These are phyloP conservation scores for Cladosporium phlei DNA, from an alignment of 2,329 filamentous ascomycete species.

Conservation along the genomic window DNA sequence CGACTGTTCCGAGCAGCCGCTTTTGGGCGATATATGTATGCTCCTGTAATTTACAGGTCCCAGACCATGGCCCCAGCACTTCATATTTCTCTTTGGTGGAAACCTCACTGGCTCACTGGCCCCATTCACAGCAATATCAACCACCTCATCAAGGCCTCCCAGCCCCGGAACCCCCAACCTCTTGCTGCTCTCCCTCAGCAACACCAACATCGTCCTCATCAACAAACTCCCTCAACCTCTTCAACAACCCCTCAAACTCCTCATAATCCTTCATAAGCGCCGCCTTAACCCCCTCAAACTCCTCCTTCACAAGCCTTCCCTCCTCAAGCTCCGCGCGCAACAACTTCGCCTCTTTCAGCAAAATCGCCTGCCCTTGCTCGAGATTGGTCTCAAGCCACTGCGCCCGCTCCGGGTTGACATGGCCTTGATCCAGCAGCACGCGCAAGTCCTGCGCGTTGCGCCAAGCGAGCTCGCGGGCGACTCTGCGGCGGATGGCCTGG, in stretches of 20 bases:
- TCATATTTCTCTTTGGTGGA: too few species aligned
- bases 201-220: constrained; percentile 22
- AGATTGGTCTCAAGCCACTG: constrained; percentile 25
- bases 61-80: too few species aligned
- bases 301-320: constrained; percentile 14
- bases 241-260: constrained; percentile 20
- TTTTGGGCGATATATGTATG: too few species aligned
- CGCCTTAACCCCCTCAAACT: constrained; percentile 18
- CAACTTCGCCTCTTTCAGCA: constrained; percentile 21
- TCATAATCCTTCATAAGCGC: constrained; percentile 18
- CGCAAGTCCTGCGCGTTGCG: constrained; percentile 24
- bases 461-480: constrained; percentile 21
- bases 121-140: neutral
- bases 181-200: too few species aligned
- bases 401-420: constrained; percentile 20
- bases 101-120: too few species aligned
- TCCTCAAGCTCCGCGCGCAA: constrained; percentile 10
- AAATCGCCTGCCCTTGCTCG: constrained; percentile 23
- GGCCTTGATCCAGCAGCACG: constrained; percentile 26
- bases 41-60: too few species aligned
- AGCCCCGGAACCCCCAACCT: too few species aligned
- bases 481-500: constrained; percentile 15
- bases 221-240: constrained; percentile 23
- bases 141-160: neutral
- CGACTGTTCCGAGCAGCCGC: too few species aligned